These are phyloP conservation scores for Theobroma grandiflorum DNA, from an alignment of 441 rosid genomes.

Conservation along the genomic window DNA sequence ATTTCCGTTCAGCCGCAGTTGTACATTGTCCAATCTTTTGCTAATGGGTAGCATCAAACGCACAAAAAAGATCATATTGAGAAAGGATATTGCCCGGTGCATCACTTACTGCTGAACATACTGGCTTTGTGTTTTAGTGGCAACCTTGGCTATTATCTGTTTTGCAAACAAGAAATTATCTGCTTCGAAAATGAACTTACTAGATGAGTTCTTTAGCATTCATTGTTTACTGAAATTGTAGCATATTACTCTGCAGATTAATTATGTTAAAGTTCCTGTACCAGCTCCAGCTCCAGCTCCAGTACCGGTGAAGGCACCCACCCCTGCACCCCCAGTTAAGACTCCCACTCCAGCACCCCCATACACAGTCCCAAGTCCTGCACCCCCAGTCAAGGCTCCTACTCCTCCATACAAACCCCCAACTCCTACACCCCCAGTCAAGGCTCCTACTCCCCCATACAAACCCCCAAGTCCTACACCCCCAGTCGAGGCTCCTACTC, in stretches of 20 bases:
- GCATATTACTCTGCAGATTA: constrained; percentile 29
- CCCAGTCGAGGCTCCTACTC: constrained; percentile 21
- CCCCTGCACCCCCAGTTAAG: constrained; percentile 18
- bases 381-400: constrained; percentile 30
- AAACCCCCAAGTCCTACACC: constrained; percentile 35
- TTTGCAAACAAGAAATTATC: not conserved
- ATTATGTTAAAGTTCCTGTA: constrained; percentile 15
- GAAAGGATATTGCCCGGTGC: not conserved
- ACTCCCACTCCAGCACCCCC: constrained; percentile 28
- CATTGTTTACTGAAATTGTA: not conserved
- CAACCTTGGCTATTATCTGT: not conserved
- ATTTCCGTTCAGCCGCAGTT: not conserved
- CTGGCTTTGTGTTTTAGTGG: not conserved
- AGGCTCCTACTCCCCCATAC: constrained; percentile 13
- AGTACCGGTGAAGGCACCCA: not conserved
- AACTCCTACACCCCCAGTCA: constrained; percentile 27
- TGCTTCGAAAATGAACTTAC: not conserved
- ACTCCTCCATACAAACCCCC: constrained; percentile 33
- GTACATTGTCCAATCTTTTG: not conserved
- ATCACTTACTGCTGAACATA: not conserved
- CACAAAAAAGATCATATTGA: too few species aligned
- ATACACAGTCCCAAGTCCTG: constrained; percentile 30
- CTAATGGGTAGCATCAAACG: not conserved
- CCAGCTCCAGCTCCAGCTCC: constrained; percentile 25
- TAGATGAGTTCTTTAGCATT: not conserved